Conservation (phyloP, 2,329 filamentous ascomycete genomes). For the Monilinia laxa region DNA sequence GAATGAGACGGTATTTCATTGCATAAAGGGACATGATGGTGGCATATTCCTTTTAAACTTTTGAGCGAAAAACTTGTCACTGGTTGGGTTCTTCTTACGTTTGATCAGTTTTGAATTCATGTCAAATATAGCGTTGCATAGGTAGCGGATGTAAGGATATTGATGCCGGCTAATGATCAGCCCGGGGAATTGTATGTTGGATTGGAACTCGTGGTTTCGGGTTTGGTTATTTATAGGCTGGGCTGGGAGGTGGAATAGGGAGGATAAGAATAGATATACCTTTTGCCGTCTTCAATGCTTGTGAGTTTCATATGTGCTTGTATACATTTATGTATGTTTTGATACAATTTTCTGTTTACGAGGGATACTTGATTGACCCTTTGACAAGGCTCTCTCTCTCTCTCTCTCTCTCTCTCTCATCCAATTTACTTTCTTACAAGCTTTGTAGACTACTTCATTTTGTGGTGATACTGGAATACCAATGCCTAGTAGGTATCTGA, state of each 20-base stretch:
- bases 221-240: slow-evolving; percentile 10
- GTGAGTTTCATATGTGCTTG: not conserved
- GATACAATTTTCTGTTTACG: no score
- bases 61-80: not conserved
- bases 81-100: not conserved
- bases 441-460: no score
- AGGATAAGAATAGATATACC: slow-evolving; percentile 1
- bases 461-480: no score
- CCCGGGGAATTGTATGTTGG: not conserved
- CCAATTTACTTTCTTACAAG: no score
- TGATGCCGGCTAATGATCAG: not conserved
- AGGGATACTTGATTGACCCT: no score
- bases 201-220: not conserved
- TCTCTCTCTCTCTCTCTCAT: no score
- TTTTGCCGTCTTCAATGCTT: not conserved
- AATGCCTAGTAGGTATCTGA: no score
- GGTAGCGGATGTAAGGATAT: slow-evolving; percentile 17
- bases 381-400: no score
- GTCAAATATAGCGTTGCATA: slow-evolving; percentile 11
- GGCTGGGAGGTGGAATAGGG: not conserved
- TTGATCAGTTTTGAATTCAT: slow-evolving; percentile 5
- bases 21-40: slow-evolving; percentile 2
- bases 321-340: no score
- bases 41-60: slow-evolving; percentile 3
- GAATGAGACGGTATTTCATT: slow-evolving; percentile 13